phyloP scores from a whole-genome alignment of 2,329 filamentous ascomycete genomes.

The Blastomyces silverae region DNA sequence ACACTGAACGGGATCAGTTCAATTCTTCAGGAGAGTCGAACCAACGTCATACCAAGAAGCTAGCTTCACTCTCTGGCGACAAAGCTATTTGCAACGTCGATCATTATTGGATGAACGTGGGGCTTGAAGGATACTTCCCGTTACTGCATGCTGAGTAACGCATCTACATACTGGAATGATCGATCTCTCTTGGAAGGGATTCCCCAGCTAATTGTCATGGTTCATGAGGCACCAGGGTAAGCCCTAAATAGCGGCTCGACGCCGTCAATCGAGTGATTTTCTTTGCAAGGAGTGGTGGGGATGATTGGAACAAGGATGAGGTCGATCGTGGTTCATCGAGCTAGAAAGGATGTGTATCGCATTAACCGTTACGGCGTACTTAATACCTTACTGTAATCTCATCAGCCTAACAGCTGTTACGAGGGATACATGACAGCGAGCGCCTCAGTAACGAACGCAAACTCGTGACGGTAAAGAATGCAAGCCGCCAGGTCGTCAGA shows the following conservation, averaged over 20 bases:
- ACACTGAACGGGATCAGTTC: not conserved
- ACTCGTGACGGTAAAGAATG: not conserved
- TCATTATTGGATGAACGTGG: not conserved
- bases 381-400: conserved; percentile 7
- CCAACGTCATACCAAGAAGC: not conserved
- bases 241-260: not conserved
- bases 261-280: not conserved
- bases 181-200: not conserved
- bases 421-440: not conserved
- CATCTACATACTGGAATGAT: not conserved
- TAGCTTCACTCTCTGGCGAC: not conserved
- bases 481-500: not conserved
- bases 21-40: not conserved
- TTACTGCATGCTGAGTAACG: not conserved
- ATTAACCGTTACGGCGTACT: not conserved
- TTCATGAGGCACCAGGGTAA: not conserved
- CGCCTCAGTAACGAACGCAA: not conserved
- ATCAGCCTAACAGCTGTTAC: conserved; percentile 5
- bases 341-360: not conserved
- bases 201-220: not conserved
- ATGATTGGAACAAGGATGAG: conserved; percentile 7
- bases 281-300: not conserved
- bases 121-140: not conserved
- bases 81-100: not conserved
- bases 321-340: not conserved